Base-by-base conservation (phyloP, 2,329 filamentous ascomycete genomes). In the Alternaria postmessia region DNA sequence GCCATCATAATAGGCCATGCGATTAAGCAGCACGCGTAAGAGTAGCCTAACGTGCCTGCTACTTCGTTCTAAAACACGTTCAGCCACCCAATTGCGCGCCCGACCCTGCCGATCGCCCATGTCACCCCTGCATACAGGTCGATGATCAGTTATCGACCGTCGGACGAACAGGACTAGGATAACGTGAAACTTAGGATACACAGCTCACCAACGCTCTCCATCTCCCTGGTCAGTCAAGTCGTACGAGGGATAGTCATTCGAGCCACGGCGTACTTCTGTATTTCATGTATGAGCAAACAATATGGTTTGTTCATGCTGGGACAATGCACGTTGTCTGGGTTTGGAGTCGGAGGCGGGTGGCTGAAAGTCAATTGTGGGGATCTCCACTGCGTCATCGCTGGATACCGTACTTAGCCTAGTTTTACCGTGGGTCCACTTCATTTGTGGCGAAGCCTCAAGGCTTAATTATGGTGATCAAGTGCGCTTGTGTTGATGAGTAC, bases 101-200 rank as follows among this genome's bases (percentile, higher is more conserved):
- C 46, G 14, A 44, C 62, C 56, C 59, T 65, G 62, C 62, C 54
- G 62, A 62, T 65, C 59, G 36, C n/a, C 7, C 18, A 42, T 38
- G 32, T 30, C 20, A 62, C 48, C 62, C 59, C 53, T 65, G 59
- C 52, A 48, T 51, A 36, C 5, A 20, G 36, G 32, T 24, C 22
- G 20, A 34, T 36, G 30, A 49, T 49, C 30, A 34, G 14, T 8
- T 38, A 7, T 42, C 12, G 20, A 42, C 11, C 30, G 28, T 30
- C 28, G 28, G 28, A 30, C 11, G 28, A 20, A 36, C 46, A 28
- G 9, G 46, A 49, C 46, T 14, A 20, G 46, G 46, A 24, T 36
- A 28, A 22, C 18, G 18, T 18, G 46, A 48, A 36, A 48, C 46
- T 9, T 9, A 30, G 28, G 11, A 30, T 30, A 48, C 14, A 24